Evolutionary conservation across 1,284 basidiomycete species (phyloP), one percentile per base, ranked within the genome.

Genomic region (Pseudomicrostroma phylloplanum): DNA sequence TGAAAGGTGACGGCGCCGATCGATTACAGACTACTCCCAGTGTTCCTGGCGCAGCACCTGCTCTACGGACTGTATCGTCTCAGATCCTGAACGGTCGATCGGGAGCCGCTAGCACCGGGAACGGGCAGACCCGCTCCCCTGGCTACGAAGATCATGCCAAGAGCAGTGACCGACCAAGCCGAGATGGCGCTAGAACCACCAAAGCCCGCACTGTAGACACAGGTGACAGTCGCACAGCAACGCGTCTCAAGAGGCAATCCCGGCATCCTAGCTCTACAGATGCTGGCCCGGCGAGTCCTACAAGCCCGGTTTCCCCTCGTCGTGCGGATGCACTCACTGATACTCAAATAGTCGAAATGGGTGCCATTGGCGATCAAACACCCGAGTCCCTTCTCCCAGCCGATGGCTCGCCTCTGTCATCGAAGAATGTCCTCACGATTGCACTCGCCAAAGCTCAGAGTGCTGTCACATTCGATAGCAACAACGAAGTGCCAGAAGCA

Each of bases 371-470:
- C 9, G 71, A 69, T 23, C 59, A 59, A 7, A 57, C 59, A 4
- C 62, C 71, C 3, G 56, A 56, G 56, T 66, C 53, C 69, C 68
- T 46, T 11, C 61, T 76, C 63, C 55, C 74, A 70, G 64, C 76
- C 65, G 68, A 77, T 71, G 59, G 69, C 63, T 8, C 70, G 62
- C 54, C 65, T 58, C 60, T 73, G 68, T 54, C 67, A 60, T 71
- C 67, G 48, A 81, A 81, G 53, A 77, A 73, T 30, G 76, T 81
- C 48, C 73, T 81, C 46, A 81, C 80, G 6, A 77, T 81, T 56
- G 80, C 80, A 0, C 63, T 81, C 6, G 73, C 77, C 26, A 80
- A 80, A 48, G 80, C 80, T 6, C 80, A 81, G 58, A 78, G 65
- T 7, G 80, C 80, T 25, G 80, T 81, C n/a, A 65, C 77, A 43